Evolutionary conservation across 1,139 yeast species (phyloP).

Genomic region (Saccharomycopsis crataegensis): DNA sequence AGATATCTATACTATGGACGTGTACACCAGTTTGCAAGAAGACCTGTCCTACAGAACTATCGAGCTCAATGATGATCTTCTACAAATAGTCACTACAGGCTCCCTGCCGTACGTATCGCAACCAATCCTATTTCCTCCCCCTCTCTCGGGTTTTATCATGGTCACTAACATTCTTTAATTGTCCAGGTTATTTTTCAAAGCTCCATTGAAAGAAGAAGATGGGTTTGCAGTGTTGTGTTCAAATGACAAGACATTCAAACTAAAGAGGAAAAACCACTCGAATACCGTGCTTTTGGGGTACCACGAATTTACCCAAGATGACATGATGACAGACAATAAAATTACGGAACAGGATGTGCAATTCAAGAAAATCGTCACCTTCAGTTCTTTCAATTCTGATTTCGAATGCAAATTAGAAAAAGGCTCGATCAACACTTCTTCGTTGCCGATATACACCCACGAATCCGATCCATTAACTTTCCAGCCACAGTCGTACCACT

Average conservation of each 20-base stretch:
- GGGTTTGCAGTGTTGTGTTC: slow-evolving; percentile 49
- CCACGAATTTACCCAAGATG: slow-evolving; percentile 24
- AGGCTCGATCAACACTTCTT: slow-evolving; percentile 38
- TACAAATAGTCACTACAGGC: slow-evolving; percentile 37
- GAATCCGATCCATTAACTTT: slow-evolving; percentile 10
- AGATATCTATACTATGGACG: slow-evolving; percentile 8
- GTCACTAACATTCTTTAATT: slow-evolving; percentile 4
- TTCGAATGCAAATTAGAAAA: slow-evolving; percentile 39
- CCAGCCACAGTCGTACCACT: neutral
- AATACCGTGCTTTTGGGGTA: slow-evolving; percentile 61
- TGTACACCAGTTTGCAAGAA: slow-evolving; percentile 6
- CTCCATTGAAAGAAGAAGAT: slow-evolving; percentile 1
- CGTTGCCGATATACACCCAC: slow-evolving; percentile 46
- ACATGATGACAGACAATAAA: slow-evolving; percentile 9
- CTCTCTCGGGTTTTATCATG: too few species aligned
- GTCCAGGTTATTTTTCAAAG: slow-evolving; percentile 12
- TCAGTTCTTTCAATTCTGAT: slow-evolving; percentile 39
- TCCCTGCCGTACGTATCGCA: neutral
- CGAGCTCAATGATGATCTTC: slow-evolving; percentile 17
- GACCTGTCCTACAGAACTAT: slow-evolving; percentile 14
- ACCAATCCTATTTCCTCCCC: too few species aligned
- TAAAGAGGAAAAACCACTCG: slow-evolving; percentile 81
- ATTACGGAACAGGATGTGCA: slow-evolving; percentile 19
- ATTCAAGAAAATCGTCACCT: slow-evolving; percentile 31
- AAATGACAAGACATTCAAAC: slow-evolving; percentile 45